Evolutionary conservation across 257 asterid species (phyloP).

Genomic region (Anisodus tanguticus): DNA sequence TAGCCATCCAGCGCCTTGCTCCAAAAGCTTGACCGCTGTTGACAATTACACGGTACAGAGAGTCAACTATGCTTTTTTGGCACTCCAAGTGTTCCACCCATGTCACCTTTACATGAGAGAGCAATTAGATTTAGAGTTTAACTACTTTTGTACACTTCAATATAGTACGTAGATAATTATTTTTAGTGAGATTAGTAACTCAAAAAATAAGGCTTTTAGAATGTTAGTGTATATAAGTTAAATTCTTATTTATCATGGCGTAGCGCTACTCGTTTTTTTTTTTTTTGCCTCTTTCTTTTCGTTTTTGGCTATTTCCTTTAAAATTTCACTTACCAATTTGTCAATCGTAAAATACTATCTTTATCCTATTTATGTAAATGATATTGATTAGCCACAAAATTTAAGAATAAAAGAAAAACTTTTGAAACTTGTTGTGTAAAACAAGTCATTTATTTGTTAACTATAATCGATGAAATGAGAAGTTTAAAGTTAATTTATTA

Average conservation of each 20-base stretch:
- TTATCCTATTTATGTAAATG: too few species aligned
- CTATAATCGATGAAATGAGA: too few species aligned
- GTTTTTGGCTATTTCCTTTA: neutral
- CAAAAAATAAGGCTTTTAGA: neutral
- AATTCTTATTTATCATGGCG: neutral
- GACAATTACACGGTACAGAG: slow-evolving; percentile 65
- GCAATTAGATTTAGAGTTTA: too few species aligned
- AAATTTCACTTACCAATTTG: neutral
- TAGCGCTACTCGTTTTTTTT: neutral
- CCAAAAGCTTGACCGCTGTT: slow-evolving; percentile 85
- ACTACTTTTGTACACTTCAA: neutral
- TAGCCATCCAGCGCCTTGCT: slow-evolving; percentile 86
- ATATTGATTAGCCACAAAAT: too few species aligned
- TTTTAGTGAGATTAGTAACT: neutral
- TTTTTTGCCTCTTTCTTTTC: too few species aligned
- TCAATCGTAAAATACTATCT: neutral
- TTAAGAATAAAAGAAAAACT: too few species aligned
- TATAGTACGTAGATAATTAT: neutral
- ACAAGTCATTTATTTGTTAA: too few species aligned
- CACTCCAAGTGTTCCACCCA: slow-evolving; percentile 94
- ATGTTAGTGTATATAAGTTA: too few species aligned
- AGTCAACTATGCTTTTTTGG: slow-evolving; percentile 59
- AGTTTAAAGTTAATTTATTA: too few species aligned
- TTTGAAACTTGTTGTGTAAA: too few species aligned
- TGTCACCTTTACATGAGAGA: slow-evolving; percentile 59